phyloP scores from a whole-genome alignment of 345 rosid species.

The Erucastrum elatum region DNA sequence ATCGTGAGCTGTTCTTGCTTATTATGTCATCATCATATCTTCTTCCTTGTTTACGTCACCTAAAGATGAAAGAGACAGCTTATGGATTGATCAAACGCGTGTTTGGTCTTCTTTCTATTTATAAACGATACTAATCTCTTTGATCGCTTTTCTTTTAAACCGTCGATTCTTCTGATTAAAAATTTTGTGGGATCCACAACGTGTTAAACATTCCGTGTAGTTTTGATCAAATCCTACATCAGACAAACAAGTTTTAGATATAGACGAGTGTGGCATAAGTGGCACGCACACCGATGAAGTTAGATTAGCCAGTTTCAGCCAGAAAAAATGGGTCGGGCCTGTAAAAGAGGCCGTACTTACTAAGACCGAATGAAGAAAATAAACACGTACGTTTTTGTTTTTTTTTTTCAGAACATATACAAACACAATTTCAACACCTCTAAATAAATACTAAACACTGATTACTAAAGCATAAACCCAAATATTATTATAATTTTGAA shows the following conservation, averaged over 20 bases:
- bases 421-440: too few relatives aligned
- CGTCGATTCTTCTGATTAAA: slow-evolving; percentile 24
- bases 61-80: not conserved
- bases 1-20: slow-evolving; percentile 16
- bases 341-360: too few relatives aligned
- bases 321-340: too few relatives aligned
- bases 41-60: slow-evolving; percentile 15
- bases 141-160: not conserved
- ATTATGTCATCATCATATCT: not conserved
- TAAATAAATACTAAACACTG: too few relatives aligned
- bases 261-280: slow-evolving; percentile 21
- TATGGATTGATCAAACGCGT: slow-evolving; percentile 30
- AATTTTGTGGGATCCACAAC: not conserved
- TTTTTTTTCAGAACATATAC: too few relatives aligned
- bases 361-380: too few relatives aligned
- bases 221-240: not conserved
- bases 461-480: too few relatives aligned
- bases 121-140: slow-evolving; percentile 23
- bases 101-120: slow-evolving; percentile 48
- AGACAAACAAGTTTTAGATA: not conserved
- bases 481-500: too few relatives aligned
- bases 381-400: too few relatives aligned
- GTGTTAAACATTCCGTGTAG: not conserved
- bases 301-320: too few relatives aligned
- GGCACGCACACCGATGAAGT: slow-evolving; percentile 30